Conservation (phyloP, 2,329 filamentous ascomycete genomes). For the Tolypocladium tundrense region DNA sequence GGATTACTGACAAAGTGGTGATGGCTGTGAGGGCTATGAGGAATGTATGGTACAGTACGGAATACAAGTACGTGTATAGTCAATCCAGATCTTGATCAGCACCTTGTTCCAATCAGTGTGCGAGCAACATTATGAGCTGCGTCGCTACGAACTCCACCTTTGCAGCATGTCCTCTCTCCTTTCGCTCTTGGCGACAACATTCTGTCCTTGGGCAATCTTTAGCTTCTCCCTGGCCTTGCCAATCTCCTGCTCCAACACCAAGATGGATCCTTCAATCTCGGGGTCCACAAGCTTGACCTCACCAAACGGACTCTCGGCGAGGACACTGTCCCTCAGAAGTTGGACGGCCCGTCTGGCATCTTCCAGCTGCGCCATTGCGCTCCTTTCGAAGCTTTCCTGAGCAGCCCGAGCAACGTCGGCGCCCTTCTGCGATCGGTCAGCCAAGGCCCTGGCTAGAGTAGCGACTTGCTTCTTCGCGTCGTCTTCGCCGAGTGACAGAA, state of each 20-base stretch:
- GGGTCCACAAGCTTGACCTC: slow-evolving; percentile 40
- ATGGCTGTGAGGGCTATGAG: no score
- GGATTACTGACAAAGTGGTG: no score
- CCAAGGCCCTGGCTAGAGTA: slow-evolving; percentile 23
- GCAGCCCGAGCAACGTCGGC: slow-evolving; percentile 32
- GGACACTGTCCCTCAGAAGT: slow-evolving; percentile 37
- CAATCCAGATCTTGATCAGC: not conserved
- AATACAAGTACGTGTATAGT: not conserved
- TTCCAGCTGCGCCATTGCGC: slow-evolving; percentile 28
- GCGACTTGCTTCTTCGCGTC: slow-evolving; percentile 14
- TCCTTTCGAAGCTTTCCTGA: slow-evolving; percentile 40
- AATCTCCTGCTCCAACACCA: slow-evolving; percentile 34
- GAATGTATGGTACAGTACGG: no score
- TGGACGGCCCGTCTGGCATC: slow-evolving; percentile 39
- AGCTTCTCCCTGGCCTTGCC: slow-evolving; percentile 28
- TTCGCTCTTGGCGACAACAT: slow-evolving; percentile 28
- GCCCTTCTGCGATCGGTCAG: slow-evolving; percentile 31
- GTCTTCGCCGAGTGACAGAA: slow-evolving; percentile 22
- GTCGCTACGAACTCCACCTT: slow-evolving; percentile 16
- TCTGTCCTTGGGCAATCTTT: slow-evolving; percentile 24
- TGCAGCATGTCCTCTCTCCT: slow-evolving; percentile 36
- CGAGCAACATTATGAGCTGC: not conserved
- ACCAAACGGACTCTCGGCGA: slow-evolving; percentile 40
- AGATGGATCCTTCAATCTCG: slow-evolving; percentile 41
- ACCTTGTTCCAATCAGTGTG: not conserved